These are phyloP conservation scores for Zancudomyces culisetae DNA, from an alignment of 371 early-diverging fungal species.

Conservation along the genomic window DNA sequence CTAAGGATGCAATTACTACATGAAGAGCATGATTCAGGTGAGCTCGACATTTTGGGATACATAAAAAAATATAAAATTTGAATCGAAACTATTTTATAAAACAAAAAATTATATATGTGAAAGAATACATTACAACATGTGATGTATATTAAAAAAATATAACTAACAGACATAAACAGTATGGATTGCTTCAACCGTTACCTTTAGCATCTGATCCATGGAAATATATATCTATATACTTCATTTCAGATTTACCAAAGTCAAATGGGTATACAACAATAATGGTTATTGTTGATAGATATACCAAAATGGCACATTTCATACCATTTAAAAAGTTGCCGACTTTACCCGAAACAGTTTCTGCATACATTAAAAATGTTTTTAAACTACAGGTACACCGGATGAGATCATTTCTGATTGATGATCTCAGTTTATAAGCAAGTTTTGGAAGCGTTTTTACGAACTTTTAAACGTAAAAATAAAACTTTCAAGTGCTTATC, in stretches of 20 bases:
- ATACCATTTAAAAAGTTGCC: slow-evolving; percentile 6
- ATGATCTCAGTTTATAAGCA: slow-evolving; percentile 24
- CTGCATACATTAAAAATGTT: slow-evolving; percentile 1
- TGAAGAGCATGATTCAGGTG: slow-evolving; percentile 18
- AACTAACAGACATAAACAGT: slow-evolving; percentile 6
- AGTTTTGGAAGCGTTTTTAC: slow-evolving; percentile 13
- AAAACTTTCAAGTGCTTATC: slow-evolving; percentile 22
- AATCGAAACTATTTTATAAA: slow-evolving; percentile 25
- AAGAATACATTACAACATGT: slow-evolving; percentile 22
- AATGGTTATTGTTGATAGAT: slow-evolving; percentile 12
- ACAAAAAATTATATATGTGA: slow-evolving; percentile 14
- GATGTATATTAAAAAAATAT: slow-evolving; percentile 24
- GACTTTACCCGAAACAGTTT: background rate
- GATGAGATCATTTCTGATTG: slow-evolving; percentile 22
- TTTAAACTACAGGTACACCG: slow-evolving; percentile 16
- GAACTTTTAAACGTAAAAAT: slow-evolving; percentile 12
- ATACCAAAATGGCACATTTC: slow-evolving; percentile 15
- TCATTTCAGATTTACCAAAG: slow-evolving; percentile 16
- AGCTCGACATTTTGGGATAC: slow-evolving; percentile 28
- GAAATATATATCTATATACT: slow-evolving; percentile 18
- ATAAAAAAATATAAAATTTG: slow-evolving; percentile 16
- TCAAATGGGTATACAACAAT: slow-evolving; percentile 11
- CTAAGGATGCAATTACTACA: slow-evolving; percentile 11
- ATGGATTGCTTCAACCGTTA: slow-evolving; percentile 12
- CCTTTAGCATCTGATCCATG: slow-evolving; percentile 9